These are phyloP conservation scores for Cutaneotrichosporon spelunceum DNA, from an alignment of 1,284 basidiomycete species.

Conservation along the genomic window DNA sequence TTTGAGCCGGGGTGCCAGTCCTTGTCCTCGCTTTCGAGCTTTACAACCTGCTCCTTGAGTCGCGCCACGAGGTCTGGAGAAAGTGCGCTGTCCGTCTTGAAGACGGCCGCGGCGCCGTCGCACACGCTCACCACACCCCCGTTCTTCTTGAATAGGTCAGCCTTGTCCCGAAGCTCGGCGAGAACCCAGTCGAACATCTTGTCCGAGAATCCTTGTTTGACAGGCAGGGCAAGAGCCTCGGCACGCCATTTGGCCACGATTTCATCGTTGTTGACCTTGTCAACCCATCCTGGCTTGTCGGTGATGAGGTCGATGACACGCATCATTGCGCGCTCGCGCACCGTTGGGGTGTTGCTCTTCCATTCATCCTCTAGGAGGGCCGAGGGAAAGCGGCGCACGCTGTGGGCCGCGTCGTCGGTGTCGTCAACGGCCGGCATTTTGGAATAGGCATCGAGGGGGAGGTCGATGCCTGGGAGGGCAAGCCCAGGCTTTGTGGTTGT, in stretches of 20 bases:
- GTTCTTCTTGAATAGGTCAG: conserved; percentile 7
- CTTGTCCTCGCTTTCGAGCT: conserved; percentile 16
- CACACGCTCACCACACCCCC: conserved; percentile 8
- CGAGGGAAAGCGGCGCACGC: conserved; percentile 9
- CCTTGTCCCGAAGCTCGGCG: conserved; percentile 20
- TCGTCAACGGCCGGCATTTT: neutral
- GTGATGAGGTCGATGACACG: conserved; percentile 17
- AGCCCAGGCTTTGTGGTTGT: neutral
- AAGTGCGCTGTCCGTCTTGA: conserved; percentile 10
- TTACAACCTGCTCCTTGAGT: conserved; percentile 5
- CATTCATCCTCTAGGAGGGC: conserved; percentile 11
- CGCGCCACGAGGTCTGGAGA: neutral
- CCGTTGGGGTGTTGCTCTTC: conserved; percentile 11
- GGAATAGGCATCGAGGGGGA: neutral
- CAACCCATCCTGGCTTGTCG: conserved; percentile 17
- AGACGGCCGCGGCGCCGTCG: conserved; percentile 7
- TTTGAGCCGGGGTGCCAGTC: conserved; percentile 24
- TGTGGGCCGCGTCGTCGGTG: neutral
- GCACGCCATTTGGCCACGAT: conserved; percentile 19
- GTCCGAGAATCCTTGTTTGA: conserved; percentile 16
- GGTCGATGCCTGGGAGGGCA: neutral
- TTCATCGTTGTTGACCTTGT: conserved; percentile 13
- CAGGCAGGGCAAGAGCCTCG: conserved; percentile 1
- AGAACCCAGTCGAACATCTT: conserved; percentile 17
- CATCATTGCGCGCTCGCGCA: conserved; percentile 20